Conservation (phyloP, 2,329 filamentous ascomycete species). For the Trichoderma brevicompactum region DNA sequence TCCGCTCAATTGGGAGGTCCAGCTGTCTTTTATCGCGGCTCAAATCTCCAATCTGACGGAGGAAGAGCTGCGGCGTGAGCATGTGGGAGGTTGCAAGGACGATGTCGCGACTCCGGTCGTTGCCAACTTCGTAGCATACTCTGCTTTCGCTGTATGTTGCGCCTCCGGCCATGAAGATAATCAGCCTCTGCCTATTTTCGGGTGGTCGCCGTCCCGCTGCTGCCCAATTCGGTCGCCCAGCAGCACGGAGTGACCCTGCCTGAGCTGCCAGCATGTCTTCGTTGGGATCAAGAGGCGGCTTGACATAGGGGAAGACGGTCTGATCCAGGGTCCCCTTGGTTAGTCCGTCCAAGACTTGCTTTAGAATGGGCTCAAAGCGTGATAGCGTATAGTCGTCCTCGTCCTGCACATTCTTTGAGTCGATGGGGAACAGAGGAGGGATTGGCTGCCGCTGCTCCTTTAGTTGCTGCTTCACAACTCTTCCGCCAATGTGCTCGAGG, state of each 20-base stretch:
- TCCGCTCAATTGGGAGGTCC: constrained; percentile 79
- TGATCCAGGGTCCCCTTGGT: constrained; percentile 70
- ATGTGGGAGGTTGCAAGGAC: constrained; percentile 91
- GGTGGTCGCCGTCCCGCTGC: constrained; percentile 71
- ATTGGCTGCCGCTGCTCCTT: constrained; percentile 74
- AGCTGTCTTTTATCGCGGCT: constrained; percentile 74
- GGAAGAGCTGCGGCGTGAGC: constrained; percentile 81
- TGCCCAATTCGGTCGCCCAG: constrained; percentile 94
- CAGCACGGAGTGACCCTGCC: constrained; percentile 80
- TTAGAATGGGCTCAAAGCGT: constrained; percentile 80
- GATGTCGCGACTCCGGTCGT: constrained; percentile 75
- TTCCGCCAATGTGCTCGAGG: constrained; percentile 79
- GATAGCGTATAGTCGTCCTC: constrained; percentile 84
- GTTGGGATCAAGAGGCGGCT: constrained; percentile 67
- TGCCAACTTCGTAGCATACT: constrained; percentile 84
- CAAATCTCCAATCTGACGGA: constrained; percentile 81
- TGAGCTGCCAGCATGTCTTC: constrained; percentile 60
- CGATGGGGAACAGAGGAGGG: constrained; percentile 72
- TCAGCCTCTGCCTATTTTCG: constrained; percentile 86
- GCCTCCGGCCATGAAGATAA: constrained; percentile 94
- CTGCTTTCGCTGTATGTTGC: constrained; percentile 92
- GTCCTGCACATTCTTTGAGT: constrained; percentile 57
- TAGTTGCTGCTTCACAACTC: constrained; percentile 63
- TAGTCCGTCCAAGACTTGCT: constrained; percentile 79
- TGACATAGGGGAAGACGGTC: constrained; percentile 71